Base-by-base conservation (phyloP, 305 asterid species). In the Fraxinus xanthoxyloides region DNA sequence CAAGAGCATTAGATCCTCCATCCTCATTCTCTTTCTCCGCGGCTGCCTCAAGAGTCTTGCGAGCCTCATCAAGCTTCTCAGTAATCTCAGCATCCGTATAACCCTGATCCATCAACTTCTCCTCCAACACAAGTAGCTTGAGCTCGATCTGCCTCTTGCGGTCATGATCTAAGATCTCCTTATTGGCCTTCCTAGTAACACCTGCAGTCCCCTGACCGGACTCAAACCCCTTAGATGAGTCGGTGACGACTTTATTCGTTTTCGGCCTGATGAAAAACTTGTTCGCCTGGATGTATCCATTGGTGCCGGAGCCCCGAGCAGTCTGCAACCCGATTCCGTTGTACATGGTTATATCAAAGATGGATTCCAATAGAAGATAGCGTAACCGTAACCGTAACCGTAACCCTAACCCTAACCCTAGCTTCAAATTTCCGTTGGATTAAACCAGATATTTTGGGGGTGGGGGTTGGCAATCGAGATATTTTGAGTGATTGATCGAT, bases 111-210 rank as follows among this genome's bases (percentile, higher is more conserved):
- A 67, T 28, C 78, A 95, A 86, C 87, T 89, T 92, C 70, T 93
- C 97, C 85, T 93, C 97, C 79, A 95, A 88, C 63, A 90, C 89
- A 13, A 92, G 84, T 40, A 95, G 98, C 89, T 90, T 94, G 74
- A 95, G 87, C 82, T 94, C 87, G 84, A 95, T 94, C 91, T 90
- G 95, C 69, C 98, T 97, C 85, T 94, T 94, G 35, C 99, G 93
- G 69, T 95, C 98, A 83, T 95, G 99, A 80, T 95, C 99, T 74
- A 95, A 78, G 15, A 95, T 95, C 38, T 94, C 99, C 85, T 88
- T 77, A 78, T 92, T 94, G 2, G 99, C 80, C 76, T 88, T 88
- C 61, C 97, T 87, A 26, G 89, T 51, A 32, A 94, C 82, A 0
- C 97, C 99, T 0, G 92, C 98, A 7, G 92, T 92, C 19, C 99